Percentiles rank a stretch among this genome's conserved stretches.
Conservation (phyloP, 2,329 filamentous ascomycete genomes). For the Colletotrichum navitas region DNA sequence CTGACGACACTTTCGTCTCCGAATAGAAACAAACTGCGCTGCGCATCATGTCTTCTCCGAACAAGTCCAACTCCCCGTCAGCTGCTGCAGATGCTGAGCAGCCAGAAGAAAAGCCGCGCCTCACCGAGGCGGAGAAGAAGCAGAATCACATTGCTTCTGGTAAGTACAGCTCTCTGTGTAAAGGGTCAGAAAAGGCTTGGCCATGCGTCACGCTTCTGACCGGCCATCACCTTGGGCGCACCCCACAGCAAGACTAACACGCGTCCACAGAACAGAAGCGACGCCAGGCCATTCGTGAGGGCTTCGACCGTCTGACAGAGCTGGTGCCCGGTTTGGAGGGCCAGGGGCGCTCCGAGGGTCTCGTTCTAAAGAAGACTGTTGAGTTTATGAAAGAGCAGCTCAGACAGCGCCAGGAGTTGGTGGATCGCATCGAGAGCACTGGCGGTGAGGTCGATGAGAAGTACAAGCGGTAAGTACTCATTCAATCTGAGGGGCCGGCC, state of each 20-base stretch:
- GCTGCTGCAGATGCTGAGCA: slow-evolving; percentile 37
- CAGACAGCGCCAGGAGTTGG: slow-evolving; percentile 67
- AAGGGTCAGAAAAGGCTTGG: background rate
- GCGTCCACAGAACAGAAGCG: slow-evolving; percentile 58
- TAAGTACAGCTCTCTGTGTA: slow-evolving; percentile 46
- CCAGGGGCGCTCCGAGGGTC: slow-evolving; percentile 85
- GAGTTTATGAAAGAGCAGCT: slow-evolving; percentile 74
- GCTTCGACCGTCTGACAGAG: slow-evolving; percentile 84
- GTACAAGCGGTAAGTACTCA: slow-evolving; percentile 56
- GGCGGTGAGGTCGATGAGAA: slow-evolving; percentile 68
- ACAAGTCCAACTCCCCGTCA: slow-evolving; percentile 41
- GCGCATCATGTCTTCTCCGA: slow-evolving; percentile 40
- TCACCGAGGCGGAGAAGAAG: slow-evolving; percentile 68
- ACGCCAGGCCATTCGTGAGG: slow-evolving; percentile 78
- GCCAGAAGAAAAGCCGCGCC: slow-evolving; percentile 62
- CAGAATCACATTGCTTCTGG: slow-evolving; percentile 68
- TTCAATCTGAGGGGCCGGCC: background rate
- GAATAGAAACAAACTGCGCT: background rate
- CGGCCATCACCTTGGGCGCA: slow-evolving; percentile 30
- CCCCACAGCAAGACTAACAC: slow-evolving; percentile 43
- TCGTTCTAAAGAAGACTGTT: slow-evolving; percentile 81
- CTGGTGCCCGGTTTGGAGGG: slow-evolving; percentile 86
- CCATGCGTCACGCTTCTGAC: background rate
- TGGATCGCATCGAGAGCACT: slow-evolving; percentile 69
- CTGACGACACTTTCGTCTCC: background rate